Evolutionary conservation across 768 basidiomycete species (phyloP).

Genomic region (Crassisporium funariophilum): DNA sequence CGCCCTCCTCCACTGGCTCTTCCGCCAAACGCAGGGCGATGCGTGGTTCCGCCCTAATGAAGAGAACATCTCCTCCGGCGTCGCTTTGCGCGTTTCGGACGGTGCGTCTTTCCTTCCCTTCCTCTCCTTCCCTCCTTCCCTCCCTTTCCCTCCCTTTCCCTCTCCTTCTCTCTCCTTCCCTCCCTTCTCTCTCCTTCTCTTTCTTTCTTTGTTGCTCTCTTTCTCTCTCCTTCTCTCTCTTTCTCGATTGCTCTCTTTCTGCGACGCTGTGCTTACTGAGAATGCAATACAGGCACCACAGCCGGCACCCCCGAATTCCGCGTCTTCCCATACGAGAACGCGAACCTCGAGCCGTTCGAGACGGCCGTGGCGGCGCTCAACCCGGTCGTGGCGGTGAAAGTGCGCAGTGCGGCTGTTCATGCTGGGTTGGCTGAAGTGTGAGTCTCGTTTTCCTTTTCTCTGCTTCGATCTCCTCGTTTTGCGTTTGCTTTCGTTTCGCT

Average conservation of each 20-base stretch:
- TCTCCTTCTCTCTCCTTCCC: no score
- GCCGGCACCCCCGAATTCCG: slow-evolving; percentile 54
- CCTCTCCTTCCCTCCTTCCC: slow-evolving; percentile 6
- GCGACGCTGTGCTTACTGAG: background rate
- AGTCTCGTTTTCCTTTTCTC: slow-evolving; percentile 40
- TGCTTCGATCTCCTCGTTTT: no score
- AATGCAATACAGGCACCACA: slow-evolving; percentile 10
- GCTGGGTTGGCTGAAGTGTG: slow-evolving; percentile 73
- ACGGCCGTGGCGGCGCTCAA: slow-evolving; percentile 69
- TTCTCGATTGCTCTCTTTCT: background rate
- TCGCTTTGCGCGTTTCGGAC: slow-evolving; percentile 57
- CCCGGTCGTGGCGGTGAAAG: slow-evolving; percentile 81
- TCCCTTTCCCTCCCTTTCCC: no score
- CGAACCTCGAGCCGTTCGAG: slow-evolving; percentile 74
- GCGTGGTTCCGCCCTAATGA: slow-evolving; percentile 84
- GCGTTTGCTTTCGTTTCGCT: background rate
- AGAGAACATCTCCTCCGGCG: slow-evolving; percentile 71
- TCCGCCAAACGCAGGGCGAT: slow-evolving; percentile 77
- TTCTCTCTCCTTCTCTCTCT: background rate
- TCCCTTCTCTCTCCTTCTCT: no score
- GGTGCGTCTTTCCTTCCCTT: slow-evolving; percentile 40
- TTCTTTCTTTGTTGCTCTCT: background rate
- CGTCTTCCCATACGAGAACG: slow-evolving; percentile 83
- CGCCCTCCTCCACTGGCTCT: slow-evolving; percentile 79
- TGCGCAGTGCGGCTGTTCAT: slow-evolving; percentile 77